phyloP scores from a whole-genome alignment of 768 basidiomycete species.

The Podaxis sp. region DNA sequence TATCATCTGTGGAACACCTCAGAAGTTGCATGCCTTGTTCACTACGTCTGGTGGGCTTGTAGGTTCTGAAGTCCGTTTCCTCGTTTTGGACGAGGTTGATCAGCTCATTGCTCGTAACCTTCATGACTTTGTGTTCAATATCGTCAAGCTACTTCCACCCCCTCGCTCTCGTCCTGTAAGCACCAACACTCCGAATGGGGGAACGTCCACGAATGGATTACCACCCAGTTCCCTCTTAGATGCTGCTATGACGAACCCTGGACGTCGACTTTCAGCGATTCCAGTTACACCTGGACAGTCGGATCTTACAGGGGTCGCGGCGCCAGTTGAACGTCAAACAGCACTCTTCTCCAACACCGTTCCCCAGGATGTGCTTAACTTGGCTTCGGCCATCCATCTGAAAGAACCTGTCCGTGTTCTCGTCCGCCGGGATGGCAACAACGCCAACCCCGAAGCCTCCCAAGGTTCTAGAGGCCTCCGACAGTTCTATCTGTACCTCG shows the following conservation, averaged over 20 bases:
- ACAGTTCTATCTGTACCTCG: constrained; percentile 95
- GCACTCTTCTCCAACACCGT: constrained; percentile 98
- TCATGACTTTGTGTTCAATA: constrained; percentile 91
- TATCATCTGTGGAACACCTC: constrained; percentile 95
- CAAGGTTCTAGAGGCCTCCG: constrained; percentile 83
- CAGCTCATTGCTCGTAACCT: constrained; percentile 96
- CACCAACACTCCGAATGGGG: constrained; percentile 36
- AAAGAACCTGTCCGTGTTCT: constrained; percentile 97
- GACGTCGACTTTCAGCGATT: constrained; percentile 62
- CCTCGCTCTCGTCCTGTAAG: constrained; percentile 71
- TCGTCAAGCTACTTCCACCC: constrained; percentile 90
- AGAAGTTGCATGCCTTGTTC: constrained; percentile 92
- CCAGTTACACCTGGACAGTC: constrained; percentile 47
- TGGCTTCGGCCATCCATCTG: constrained; percentile 90
- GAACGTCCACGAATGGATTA: constrained; percentile 25
- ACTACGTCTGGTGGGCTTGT: constrained; percentile 72
- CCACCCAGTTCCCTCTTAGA: constrained; percentile 29
- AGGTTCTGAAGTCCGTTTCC: constrained; percentile 86
- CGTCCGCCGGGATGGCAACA: constrained; percentile 87
- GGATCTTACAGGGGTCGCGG: constrained; percentile 21
- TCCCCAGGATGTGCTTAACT: constrained; percentile 95
- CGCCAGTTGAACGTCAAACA: constrained; percentile 76
- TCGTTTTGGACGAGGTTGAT: constrained; percentile 97
- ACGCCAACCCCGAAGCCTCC: constrained; percentile 60
- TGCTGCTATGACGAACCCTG: constrained; percentile 32